Evolutionary conservation across 2,329 filamentous ascomycete genomes (phyloP).

Genomic region (Nakataea oryzae): DNA sequence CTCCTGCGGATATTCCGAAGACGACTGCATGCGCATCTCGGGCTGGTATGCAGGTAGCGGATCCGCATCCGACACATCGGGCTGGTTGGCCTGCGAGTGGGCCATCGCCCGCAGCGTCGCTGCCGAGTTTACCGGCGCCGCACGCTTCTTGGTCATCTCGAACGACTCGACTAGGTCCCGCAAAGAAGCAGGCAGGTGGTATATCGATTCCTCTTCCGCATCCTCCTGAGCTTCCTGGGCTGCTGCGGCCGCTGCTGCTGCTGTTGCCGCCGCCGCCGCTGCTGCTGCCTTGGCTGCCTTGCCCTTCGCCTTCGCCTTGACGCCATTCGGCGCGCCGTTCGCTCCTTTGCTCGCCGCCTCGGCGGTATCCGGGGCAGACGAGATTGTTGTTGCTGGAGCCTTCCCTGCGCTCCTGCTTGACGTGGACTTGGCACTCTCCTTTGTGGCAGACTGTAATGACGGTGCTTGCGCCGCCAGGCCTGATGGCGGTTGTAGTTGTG

Average conservation of each 20-base stretch:
- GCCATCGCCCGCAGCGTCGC: slow-evolving; percentile 65
- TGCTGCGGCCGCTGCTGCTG: slow-evolving; percentile 8
- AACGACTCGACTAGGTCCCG: slow-evolving; percentile 88
- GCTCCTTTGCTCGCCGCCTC: slow-evolving; percentile 27
- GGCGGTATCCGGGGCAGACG: slow-evolving; percentile 24
- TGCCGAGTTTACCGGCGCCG: slow-evolving; percentile 49
- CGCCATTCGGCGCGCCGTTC: slow-evolving; percentile 42
- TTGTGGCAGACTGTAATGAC: slow-evolving; percentile 16
- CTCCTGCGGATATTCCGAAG: slow-evolving; percentile 78
- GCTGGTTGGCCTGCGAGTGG: slow-evolving; percentile 61
- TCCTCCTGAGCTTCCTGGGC: slow-evolving; percentile 20
- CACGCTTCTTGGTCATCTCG: slow-evolving; percentile 68
- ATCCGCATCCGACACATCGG: slow-evolving; percentile 70
- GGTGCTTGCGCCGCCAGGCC: slow-evolving; percentile 13
- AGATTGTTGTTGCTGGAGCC: slow-evolving; percentile 21
- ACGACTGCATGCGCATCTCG: slow-evolving; percentile 60
- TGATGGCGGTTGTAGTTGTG: slow-evolving; percentile 19
- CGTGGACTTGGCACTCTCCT: slow-evolving; percentile 20
- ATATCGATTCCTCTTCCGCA: slow-evolving; percentile 69
- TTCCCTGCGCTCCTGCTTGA: slow-evolving; percentile 32
- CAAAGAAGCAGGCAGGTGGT: slow-evolving; percentile 79
- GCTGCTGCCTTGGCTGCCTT: slow-evolving; percentile 8
- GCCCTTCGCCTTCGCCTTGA: slow-evolving; percentile 22
- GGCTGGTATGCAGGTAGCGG: slow-evolving; percentile 77
- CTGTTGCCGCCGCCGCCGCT: slow-evolving; percentile 17